Evolutionary conservation across 306 rosid species (phyloP).

Genomic region (Acacia crassicarpa): DNA sequence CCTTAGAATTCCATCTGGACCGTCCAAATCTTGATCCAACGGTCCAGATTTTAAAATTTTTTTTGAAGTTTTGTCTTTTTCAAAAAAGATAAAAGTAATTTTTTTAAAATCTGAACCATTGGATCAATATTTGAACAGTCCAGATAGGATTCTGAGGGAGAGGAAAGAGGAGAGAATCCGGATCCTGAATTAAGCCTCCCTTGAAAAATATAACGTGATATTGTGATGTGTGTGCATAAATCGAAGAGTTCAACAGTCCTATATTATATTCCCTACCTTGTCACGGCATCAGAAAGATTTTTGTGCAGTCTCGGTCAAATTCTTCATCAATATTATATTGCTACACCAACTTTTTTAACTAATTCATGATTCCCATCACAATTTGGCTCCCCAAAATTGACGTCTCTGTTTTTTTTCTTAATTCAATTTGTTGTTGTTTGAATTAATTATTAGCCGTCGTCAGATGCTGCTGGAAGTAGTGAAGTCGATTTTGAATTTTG

Average conservation of each 20-base stretch:
- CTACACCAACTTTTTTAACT: constrained; percentile 10
- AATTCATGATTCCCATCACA: background rate
- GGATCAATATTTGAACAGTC: too few relatives aligned
- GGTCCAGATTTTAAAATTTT: too few relatives aligned
- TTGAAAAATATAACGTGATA: background rate
- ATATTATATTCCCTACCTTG: background rate
- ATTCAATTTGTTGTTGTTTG: background rate
- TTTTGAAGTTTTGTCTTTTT: too few relatives aligned
- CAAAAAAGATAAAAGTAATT: too few relatives aligned
- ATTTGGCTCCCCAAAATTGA: background rate
- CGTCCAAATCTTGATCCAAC: too few relatives aligned
- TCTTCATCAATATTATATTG: background rate
- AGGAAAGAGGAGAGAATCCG: too few relatives aligned
- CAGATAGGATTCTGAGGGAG: too few relatives aligned
- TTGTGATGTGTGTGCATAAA: background rate
- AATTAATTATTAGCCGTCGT: background rate
- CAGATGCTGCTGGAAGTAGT: background rate
- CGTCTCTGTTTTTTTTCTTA: background rate
- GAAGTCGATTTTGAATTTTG: background rate
- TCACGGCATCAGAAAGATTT: background rate
- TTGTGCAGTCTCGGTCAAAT: background rate
- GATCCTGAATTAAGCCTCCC: too few relatives aligned
- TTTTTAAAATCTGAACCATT: too few relatives aligned
- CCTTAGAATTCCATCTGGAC: too few relatives aligned
- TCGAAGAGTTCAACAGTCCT: background rate